These are phyloP conservation scores for Comarum palustre DNA, from an alignment of 306 rosid genomes.

Conservation along the genomic window DNA sequence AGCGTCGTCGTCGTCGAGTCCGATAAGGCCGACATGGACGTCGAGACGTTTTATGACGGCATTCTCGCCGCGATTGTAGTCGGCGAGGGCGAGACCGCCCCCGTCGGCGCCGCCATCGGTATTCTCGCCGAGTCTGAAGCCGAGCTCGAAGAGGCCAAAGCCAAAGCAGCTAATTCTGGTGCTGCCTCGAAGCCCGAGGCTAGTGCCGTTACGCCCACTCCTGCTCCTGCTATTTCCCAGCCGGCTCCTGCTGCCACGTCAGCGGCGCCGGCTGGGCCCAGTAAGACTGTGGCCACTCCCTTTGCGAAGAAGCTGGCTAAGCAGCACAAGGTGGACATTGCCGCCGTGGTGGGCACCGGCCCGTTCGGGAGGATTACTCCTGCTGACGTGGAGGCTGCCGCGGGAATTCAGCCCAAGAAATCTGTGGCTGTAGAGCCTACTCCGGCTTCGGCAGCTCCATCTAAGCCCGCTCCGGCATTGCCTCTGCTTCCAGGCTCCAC, in stretches of 20 bases:
- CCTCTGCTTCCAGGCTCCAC: slow-evolving; percentile 73
- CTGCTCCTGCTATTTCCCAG: slow-evolving; percentile 51
- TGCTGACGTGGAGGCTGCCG: slow-evolving; percentile 69
- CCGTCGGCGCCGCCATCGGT: slow-evolving; percentile 86
- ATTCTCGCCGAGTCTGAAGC: slow-evolving; percentile 68
- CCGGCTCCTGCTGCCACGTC: slow-evolving; percentile 36
- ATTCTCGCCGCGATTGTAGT: slow-evolving; percentile 85
- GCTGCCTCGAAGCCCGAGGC: slow-evolving; percentile 15
- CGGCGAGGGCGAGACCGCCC: slow-evolving; percentile 73
- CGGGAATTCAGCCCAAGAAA: slow-evolving; percentile 60
- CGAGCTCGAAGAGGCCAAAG: slow-evolving; percentile 66
- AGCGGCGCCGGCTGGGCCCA: slow-evolving; percentile 39
- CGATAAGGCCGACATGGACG: slow-evolving; percentile 91
- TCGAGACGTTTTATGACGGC: slow-evolving; percentile 86
- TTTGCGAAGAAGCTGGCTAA: slow-evolving; percentile 82
- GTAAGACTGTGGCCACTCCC: slow-evolving; percentile 84
- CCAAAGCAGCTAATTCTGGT: slow-evolving; percentile 36
- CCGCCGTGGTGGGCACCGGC: slow-evolving; percentile 63
- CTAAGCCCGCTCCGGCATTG: slow-evolving; percentile 35
- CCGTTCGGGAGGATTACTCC: slow-evolving; percentile 74
- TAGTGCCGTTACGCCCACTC: slow-evolving; percentile 32
- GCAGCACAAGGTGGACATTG: slow-evolving; percentile 74
- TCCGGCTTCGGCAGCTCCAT: slow-evolving; percentile 27
- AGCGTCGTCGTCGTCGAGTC: slow-evolving; percentile 92
- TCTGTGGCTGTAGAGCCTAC: slow-evolving; percentile 25